Evolutionary conservation across 441 rosid species (phyloP).

Genomic region (Adansonia grandidieri): DNA sequence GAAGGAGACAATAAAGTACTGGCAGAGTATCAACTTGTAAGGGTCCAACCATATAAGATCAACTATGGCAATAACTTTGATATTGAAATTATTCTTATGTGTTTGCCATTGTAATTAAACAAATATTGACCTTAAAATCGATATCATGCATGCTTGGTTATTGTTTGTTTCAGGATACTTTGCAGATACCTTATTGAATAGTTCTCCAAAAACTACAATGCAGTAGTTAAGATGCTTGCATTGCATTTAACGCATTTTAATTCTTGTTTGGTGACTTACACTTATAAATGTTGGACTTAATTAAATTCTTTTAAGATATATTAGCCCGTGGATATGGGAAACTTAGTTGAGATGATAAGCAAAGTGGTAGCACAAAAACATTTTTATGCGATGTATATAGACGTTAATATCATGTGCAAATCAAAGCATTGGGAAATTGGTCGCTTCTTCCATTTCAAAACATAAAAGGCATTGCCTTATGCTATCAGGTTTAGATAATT

Average conservation of each 20-base stretch:
- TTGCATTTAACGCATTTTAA: not conserved
- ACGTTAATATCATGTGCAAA: slow-evolving; percentile 22
- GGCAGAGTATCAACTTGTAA: no score
- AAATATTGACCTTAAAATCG: no score
- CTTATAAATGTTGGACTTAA: not conserved
- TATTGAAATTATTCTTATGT: not conserved
- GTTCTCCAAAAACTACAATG: not conserved
- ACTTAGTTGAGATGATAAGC: slow-evolving; percentile 3
- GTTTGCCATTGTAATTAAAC: no score
- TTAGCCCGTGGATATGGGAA: not conserved
- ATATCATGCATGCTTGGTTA: no score
- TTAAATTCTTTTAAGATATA: not conserved
- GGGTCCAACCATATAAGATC: no score
- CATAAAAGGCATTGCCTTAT: slow-evolving; percentile 2
- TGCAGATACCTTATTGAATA: no score
- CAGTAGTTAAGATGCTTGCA: not conserved
- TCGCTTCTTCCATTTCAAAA: no score
- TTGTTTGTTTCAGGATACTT: no score
- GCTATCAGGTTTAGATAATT: slow-evolving; percentile 19
- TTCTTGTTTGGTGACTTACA: slow-evolving; percentile 2
- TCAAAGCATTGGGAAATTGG: not conserved
- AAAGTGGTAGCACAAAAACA: slow-evolving; percentile 24
- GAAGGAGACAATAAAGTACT: no score
- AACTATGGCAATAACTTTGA: not conserved
- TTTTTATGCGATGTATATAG: not conserved